Conservation (phyloP, 192 early-diverging fungal species). For the Gigaspora rosea region DNA sequence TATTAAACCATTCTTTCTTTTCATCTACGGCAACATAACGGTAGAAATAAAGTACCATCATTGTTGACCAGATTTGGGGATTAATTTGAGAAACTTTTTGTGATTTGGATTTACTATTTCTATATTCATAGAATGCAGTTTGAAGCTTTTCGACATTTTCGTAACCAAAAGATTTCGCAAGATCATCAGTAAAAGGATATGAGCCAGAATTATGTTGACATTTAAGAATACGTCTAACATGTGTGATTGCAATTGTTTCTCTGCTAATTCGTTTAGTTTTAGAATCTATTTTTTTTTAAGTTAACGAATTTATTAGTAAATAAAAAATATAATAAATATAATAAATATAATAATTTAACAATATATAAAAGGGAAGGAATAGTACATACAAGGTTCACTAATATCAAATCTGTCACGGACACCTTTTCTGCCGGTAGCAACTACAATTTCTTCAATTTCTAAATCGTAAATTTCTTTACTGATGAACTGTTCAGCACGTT, state of each 20-base stretch:
- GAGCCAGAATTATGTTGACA: slow-evolving; percentile 2
- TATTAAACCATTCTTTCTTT: neutral
- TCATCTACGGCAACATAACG: slow-evolving; percentile 26
- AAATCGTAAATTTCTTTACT: slow-evolving; percentile 10
- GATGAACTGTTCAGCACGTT: slow-evolving; percentile 30
- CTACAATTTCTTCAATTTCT: slow-evolving; percentile 20
- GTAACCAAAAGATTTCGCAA: slow-evolving; percentile 13
- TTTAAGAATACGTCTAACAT: slow-evolving; percentile 5
- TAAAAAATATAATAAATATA: too few relatives aligned
- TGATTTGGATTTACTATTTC: neutral
- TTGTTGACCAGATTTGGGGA: slow-evolving; percentile 14
- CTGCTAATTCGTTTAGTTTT: neutral
- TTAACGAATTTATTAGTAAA: too few relatives aligned
- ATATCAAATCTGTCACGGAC: slow-evolving; percentile 26
- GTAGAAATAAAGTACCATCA: slow-evolving; percentile 9
- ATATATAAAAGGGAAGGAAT: too few relatives aligned
- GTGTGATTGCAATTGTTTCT: neutral
- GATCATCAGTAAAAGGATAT: slow-evolving; percentile 3
- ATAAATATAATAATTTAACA: too few relatives aligned
- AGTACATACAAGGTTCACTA: slow-evolving; percentile 8
- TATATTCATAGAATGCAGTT: neutral
- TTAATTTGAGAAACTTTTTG: neutral
- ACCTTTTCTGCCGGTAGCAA: slow-evolving; percentile 8
- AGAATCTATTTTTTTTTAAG: too few relatives aligned
- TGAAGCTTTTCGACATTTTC: slow-evolving; percentile 3